A percentile compares a stretch with the other conserved stretches of the same genome.
Evolutionary conservation across 1,284 basidiomycete genomes (phyloP).

Genomic region (Sparassis latifolia): DNA sequence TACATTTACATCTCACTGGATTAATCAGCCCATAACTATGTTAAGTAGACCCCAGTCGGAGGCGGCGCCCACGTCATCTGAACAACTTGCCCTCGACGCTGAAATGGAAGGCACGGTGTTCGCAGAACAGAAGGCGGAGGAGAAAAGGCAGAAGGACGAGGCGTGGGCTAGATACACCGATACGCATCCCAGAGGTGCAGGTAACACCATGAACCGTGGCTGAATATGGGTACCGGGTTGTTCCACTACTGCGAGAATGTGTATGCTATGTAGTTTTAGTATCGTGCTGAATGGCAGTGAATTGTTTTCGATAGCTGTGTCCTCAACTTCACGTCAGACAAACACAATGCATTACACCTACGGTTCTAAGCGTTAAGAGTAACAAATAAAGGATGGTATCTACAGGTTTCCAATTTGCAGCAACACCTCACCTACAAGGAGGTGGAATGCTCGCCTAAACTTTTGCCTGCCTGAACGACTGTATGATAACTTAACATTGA

Average conservation of each 20-base stretch:
- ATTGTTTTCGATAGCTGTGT: not conserved
- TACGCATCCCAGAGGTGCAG: slow-evolving; percentile 74
- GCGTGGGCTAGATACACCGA: slow-evolving; percentile 85
- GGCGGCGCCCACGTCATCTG: slow-evolving; percentile 62
- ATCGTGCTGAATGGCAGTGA: not conserved
- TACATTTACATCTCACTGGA: slow-evolving; percentile 4
- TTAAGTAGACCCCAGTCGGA: slow-evolving; percentile 58
- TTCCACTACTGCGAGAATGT: not conserved
- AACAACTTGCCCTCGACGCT: slow-evolving; percentile 70
- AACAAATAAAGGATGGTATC: slow-evolving; percentile 13
- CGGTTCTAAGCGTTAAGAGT: not conserved
- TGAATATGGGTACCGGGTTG: slow-evolving; percentile 26
- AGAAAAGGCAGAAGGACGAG: slow-evolving; percentile 78
- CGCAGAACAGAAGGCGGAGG: slow-evolving; percentile 69
- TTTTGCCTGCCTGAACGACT: slow-evolving; percentile 5
- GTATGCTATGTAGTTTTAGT: not conserved
- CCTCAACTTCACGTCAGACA: not conserved
- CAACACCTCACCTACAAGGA: not conserved
- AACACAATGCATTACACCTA: slow-evolving; percentile 7
- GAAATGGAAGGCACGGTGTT: slow-evolving; percentile 78
- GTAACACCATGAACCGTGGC: slow-evolving; percentile 94
- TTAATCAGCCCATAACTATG: no score
- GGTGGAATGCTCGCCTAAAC: no score
- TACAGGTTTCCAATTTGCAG: slow-evolving; percentile 13
- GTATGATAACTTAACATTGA: slow-evolving; percentile 45